These are phyloP conservation scores for Neckera pumila DNA, from an alignment of 225 moss, liverwort and hornwort genomes.

Conservation along the genomic window DNA sequence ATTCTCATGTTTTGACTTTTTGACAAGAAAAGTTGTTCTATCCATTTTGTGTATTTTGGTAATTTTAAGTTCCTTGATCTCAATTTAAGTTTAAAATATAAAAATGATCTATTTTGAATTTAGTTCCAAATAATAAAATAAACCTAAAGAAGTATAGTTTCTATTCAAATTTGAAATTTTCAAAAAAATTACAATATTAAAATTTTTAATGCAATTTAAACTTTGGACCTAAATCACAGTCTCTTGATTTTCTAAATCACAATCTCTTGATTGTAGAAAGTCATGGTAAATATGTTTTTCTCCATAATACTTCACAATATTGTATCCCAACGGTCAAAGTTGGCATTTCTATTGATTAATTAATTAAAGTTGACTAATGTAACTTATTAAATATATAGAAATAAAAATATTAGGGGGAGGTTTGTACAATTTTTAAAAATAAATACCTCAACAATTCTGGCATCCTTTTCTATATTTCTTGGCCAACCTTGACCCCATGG, in stretches of 20 bases:
- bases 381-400: background rate
- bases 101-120: background rate
- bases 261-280: too few relatives aligned
- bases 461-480: background rate
- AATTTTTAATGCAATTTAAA: background rate
- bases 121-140: background rate
- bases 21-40: rapidly evolving
- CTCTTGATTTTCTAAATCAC: background rate
- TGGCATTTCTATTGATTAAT: rapidly evolving
- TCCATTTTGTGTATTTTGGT: background rate
- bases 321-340: too few relatives aligned
- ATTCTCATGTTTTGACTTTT: background rate
- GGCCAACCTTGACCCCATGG: rapidly evolving
- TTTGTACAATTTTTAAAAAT: background rate
- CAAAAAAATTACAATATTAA: background rate
- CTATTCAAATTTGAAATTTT: background rate
- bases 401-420: background rate
- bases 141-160: background rate
- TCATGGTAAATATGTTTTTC: too few relatives aligned
- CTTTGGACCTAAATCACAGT: too few relatives aligned
- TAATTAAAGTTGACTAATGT: background rate
- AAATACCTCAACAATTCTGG: too few relatives aligned
- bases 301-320: too few relatives aligned
- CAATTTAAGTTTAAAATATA: background rate
- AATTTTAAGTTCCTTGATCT: rapidly evolving